Conservation (phyloP, 2,329 filamentous ascomycete genomes). For the Dothideomycetes sp. region DNA sequence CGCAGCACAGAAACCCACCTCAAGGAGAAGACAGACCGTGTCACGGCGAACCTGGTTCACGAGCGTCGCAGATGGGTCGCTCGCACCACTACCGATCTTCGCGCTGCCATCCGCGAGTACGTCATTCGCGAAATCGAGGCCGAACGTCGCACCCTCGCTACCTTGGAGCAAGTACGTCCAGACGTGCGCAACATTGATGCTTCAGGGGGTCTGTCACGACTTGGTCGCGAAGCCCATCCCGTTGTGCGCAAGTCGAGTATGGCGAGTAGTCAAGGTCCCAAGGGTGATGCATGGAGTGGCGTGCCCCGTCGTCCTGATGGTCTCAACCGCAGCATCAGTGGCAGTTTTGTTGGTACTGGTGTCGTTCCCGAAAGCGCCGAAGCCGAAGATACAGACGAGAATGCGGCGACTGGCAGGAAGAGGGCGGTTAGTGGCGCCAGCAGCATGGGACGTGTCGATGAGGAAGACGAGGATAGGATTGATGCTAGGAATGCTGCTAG, state of each 20-base stretch:
- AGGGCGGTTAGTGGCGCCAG: slow-evolving; percentile 40
- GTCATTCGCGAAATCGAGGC: slow-evolving; percentile 92
- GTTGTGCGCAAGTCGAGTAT: slow-evolving; percentile 62
- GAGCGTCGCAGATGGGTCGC: slow-evolving; percentile 89
- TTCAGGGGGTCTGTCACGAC: slow-evolving; percentile 77
- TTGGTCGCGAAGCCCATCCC: slow-evolving; percentile 84
- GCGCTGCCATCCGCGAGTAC: slow-evolving; percentile 79
- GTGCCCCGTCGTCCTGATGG: slow-evolving; percentile 75
- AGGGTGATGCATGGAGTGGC: slow-evolving; percentile 97
- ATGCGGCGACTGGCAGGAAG: slow-evolving; percentile 35
- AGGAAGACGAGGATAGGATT: slow-evolving; percentile 87
- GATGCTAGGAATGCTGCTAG: slow-evolving; percentile 95
- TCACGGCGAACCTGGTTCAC: slow-evolving; percentile 78
- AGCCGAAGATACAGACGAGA: slow-evolving; percentile 34
- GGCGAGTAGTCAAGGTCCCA: slow-evolving; percentile 84
- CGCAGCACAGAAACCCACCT: slow-evolving; percentile 72
- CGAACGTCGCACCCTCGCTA: slow-evolving; percentile 81
- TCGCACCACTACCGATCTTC: slow-evolving; percentile 74
- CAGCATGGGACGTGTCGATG: slow-evolving; percentile 52
- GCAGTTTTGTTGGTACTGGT: slow-evolving; percentile 52
- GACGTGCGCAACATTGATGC: slow-evolving; percentile 90
- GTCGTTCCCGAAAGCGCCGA: slow-evolving; percentile 46
- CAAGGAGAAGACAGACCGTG: slow-evolving; percentile 73
- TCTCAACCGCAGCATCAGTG: slow-evolving; percentile 67
- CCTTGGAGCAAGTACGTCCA: slow-evolving; percentile 85